These are phyloP conservation scores for Ormosia semicastrata DNA, from an alignment of 306 rosid genomes.

Conservation along the genomic window DNA sequence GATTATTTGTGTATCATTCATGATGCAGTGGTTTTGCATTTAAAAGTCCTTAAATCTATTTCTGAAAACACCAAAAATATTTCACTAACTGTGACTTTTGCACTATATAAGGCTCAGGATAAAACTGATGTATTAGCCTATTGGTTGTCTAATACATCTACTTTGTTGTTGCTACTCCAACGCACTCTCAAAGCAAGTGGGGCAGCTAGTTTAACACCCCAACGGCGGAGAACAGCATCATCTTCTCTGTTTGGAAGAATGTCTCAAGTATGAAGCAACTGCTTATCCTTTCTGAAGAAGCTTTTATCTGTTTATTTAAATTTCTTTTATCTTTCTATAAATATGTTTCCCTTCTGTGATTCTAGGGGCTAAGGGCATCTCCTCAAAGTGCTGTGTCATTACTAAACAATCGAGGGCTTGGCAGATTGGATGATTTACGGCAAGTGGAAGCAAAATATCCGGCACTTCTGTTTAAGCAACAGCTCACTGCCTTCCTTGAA, in stretches of 20 bases:
- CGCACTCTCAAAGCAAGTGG: constrained; percentile 99
- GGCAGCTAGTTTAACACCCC: constrained; percentile 99
- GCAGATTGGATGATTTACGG: constrained; percentile 86
- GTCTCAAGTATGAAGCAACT: constrained; percentile 78
- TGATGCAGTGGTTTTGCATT: constrained; percentile 10
- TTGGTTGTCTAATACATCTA: constrained; percentile 96
- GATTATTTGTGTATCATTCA: constrained; percentile 15
- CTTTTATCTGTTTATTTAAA: neutral
- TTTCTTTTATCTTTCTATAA: constrained; percentile 23
- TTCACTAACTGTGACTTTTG: constrained; percentile 62
- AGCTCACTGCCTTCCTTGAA: constrained; percentile 98
- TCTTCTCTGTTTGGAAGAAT: constrained; percentile 97
- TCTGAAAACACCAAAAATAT: constrained; percentile 70
- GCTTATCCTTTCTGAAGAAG: constrained; percentile 17
- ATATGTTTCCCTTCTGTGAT: constrained; percentile 23
- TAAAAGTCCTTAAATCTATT: constrained; percentile 7
- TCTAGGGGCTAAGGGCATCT: constrained; percentile 84
- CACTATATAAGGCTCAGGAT: constrained; percentile 72
- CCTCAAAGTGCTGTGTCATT: constrained; percentile 94
- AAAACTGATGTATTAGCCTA: constrained; percentile 82
- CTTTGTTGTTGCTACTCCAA: constrained; percentile 90
- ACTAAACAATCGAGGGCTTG: constrained; percentile 81
- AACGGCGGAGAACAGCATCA: constrained; percentile 86
- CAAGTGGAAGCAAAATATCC: constrained; percentile 99
- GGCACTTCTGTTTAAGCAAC: constrained; percentile 93